These are phyloP conservation scores for Pseudogymnoascus sp. DNA, from an alignment of 2,329 filamentous ascomycete species.

Conservation along the genomic window DNA sequence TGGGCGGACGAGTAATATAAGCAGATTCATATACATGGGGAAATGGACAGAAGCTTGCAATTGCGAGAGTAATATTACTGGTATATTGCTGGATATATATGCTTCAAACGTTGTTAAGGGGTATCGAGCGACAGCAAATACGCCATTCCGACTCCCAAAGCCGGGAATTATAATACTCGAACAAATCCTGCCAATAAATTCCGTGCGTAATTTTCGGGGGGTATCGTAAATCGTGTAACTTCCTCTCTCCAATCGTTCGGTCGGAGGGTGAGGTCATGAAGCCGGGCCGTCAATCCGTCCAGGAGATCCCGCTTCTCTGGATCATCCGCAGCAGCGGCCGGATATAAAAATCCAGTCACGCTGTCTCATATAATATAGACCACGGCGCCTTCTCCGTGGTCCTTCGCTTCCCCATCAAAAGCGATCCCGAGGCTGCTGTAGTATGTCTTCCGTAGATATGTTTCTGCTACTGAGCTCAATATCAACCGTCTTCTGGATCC, in stretches of 20 bases:
- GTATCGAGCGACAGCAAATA: slow-evolving; percentile 2
- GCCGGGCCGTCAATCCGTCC: not conserved
- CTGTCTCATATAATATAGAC: not conserved
- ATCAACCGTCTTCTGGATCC: slow-evolving; percentile 10
- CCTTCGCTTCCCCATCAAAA: not conserved
- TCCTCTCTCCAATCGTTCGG: not conserved
- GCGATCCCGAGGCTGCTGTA: not conserved
- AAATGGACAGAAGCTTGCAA: not conserved
- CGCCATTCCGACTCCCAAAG: not conserved
- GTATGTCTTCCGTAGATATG: slow-evolving; percentile 5
- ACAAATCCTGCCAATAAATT: not conserved
- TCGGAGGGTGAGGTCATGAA: not conserved
- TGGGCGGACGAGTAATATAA: not conserved
- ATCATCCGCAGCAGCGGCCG: not conserved
- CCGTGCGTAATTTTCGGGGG: not conserved
- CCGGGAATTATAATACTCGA: not conserved
- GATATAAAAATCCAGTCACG: not conserved
- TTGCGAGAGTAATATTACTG: not conserved
- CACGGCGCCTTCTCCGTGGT: not conserved
- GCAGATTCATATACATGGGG: not conserved
- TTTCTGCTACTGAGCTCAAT: slow-evolving; percentile 9
- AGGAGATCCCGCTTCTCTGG: not conserved
- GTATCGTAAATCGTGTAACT: not conserved
- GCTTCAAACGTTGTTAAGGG: not conserved
- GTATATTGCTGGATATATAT: slow-evolving; percentile 2